Conservation (phyloP, 129 eudicot genomes). For the Flaveria trinervia region DNA sequence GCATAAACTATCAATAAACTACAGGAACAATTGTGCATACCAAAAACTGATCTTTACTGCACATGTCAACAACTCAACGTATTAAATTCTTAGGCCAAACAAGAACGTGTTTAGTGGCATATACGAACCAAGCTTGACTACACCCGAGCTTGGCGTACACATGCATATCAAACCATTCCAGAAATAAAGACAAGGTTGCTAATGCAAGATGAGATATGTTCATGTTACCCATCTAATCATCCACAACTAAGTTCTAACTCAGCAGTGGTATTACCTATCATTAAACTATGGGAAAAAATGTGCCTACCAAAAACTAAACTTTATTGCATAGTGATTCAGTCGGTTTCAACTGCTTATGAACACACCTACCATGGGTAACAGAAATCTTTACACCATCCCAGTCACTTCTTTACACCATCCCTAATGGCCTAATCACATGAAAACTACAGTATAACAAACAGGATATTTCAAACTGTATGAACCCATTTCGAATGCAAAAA, state of each 20-base stretch:
- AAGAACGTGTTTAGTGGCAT: no score
- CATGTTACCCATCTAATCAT: no score
- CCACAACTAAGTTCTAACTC: no score
- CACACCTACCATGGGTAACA: neutral
- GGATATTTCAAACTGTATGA: neutral
- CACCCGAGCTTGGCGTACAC: neutral
- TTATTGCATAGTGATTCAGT: conserved; percentile 6
- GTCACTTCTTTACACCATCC: neutral
- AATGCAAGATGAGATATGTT: neutral
- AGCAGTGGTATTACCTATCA: neutral
- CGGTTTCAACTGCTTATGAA: neutral
- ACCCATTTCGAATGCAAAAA: neutral
- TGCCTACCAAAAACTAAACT: neutral
- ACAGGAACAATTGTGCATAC: no score
- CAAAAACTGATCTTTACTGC: no score
- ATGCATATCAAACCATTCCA: neutral
- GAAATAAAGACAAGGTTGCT: neutral
- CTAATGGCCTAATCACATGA: neutral
- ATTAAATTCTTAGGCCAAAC: no score
- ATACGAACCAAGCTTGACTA: no score
- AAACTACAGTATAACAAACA: neutral
- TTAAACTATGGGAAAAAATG: neutral
- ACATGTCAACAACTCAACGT: no score
- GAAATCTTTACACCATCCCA: no score
- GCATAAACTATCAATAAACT: no score